Evolutionary conservation across 345 rosid species (phyloP), one percentile per base, ranked within the genome.

Genomic region (Eucalyptus victrix): DNA sequence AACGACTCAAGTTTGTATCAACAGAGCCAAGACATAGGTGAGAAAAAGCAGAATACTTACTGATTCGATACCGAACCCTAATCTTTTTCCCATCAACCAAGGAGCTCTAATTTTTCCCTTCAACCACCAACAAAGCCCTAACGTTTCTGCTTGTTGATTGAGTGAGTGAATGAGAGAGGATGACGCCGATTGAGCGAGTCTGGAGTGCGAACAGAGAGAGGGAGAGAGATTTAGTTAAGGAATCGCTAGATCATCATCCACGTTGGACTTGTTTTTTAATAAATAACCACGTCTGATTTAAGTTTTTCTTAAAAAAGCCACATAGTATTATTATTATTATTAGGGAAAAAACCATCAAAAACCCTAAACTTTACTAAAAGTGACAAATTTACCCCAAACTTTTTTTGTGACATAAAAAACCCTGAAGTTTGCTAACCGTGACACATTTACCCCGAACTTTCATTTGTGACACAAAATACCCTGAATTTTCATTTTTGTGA

Each of bases 131-230:
- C 6, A 56, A 23, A 28, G 32, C 67, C 67, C 67, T 60, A 60
- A 24, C 0, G 13, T 58, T 58, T 58, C 7, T 58, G 14, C n/a
- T 12, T 26, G 67, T 28, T 12, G 67, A 58, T 26, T 26, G 67
- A 58, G 89, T 87, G 32, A 89, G 96, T 98, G 98, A 96, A 60
- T 11, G 15, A 26, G 32, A 28, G 67, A 53, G 56, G 56, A 53
- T 53, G 56, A 53, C 56, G 56, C 56, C 56, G 23, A 53, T 3
- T 18, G 56, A 3, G 56, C 18, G 54, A 50, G 9, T 18, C 24
- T 53, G 56, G 56, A 53, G 24, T 53, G 56, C 56, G 24, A 5
- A 12, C 60, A 12, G 67, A 60, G 67, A 60, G 32, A 60, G 67
- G 13, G 67, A 60, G 67, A 60, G 67, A 26, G 8, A 60, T 60